Evolutionary conservation across 805 yeast species (phyloP).

Genomic region (Kodamaea restingae): DNA sequence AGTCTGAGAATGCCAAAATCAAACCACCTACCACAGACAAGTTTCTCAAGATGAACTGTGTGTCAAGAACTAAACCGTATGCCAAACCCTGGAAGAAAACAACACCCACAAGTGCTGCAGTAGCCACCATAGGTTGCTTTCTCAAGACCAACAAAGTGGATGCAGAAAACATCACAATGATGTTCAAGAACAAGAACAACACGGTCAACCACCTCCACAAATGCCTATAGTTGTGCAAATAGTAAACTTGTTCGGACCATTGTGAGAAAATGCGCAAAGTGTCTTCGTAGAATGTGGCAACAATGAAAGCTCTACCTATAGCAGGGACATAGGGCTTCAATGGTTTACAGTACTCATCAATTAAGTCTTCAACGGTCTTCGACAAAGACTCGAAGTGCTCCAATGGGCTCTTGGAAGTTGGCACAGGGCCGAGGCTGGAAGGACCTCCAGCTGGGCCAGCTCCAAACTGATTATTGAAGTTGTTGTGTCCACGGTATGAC

Average conservation of each 20-base stretch:
- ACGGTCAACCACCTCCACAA: constrained; percentile 73
- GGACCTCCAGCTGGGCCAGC: constrained; percentile 16
- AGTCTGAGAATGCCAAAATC: constrained; percentile 80
- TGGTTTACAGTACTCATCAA: constrained; percentile 48
- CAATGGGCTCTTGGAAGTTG: constrained; percentile 23
- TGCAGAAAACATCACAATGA: constrained; percentile 66
- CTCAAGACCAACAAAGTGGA: constrained; percentile 69
- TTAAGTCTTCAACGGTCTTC: constrained; percentile 49
- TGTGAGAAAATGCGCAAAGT: constrained; percentile 77
- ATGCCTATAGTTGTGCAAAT: constrained; percentile 74
- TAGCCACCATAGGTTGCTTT: constrained; percentile 65
- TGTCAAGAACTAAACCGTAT: constrained; percentile 81
- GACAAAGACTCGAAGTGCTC: constrained; percentile 49
- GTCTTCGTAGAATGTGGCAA: constrained; percentile 92
- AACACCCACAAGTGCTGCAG: constrained; percentile 63
- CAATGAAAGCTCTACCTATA: constrained; percentile 84
- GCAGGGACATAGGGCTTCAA: constrained; percentile 77
- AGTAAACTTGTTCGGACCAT: constrained; percentile 89
- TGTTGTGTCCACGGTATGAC: constrained; percentile 42
- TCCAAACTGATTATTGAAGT: constrained; percentile 35
- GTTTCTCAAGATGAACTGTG: constrained; percentile 79
- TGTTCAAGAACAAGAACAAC: constrained; percentile 61
- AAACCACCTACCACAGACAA: constrained; percentile 90
- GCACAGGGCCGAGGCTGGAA: constrained; percentile 29
- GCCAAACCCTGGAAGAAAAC: constrained; percentile 80